Base-by-base conservation (phyloP, 768 basidiomycete species). In the Leccinum longicurvipes region DNA sequence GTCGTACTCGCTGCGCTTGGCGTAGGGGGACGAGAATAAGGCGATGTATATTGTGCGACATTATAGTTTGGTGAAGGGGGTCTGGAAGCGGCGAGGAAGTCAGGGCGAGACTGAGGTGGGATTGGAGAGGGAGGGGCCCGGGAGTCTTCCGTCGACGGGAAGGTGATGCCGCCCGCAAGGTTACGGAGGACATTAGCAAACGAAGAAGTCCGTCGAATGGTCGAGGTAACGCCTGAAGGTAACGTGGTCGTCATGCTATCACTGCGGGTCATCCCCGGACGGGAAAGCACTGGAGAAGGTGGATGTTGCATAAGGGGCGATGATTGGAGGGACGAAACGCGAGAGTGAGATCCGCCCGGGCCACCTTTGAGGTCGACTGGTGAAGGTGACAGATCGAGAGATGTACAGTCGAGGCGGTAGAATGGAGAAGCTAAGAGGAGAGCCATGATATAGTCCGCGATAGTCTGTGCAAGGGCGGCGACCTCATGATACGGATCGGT, bases 401-500 rank as follows among this genome's bases (percentile, higher is more conserved):
- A 82, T 0, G 86, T 82, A 25, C 79, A 81, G 31, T 88, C 83
- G 3, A 95, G 79, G 23, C 84, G 76, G 7, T 84, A 83, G 68
- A 96, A 96, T 0, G 93, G 91, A 2, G 91, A 93, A 65, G 95
- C 93, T 11, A 96, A 76, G 12, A 98, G 82, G 4, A 94, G 80
- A 2, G 93, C 93, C 74, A 91, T 86, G 62, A 97, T 82, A 67
- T 96, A 97, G 72, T 99, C 97, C 28, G 93, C 81, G 25, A 96
- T 85, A 0, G 91, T 94, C 64, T 90, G 89, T 1, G 95, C 95
- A 65, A 91, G 84, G 8, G 89, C 85, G 0, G 93, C 89, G 14
- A 98, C 94, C 69, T 98, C 94, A 47, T 87, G 84, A 65, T 96
- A 93, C 0, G 96, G 91, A 64, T 98, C 97, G 10, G 88, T 87